phyloP scores from a whole-genome alignment of 164 flowering plant genomes.

The Magnolia changhungtana region DNA sequence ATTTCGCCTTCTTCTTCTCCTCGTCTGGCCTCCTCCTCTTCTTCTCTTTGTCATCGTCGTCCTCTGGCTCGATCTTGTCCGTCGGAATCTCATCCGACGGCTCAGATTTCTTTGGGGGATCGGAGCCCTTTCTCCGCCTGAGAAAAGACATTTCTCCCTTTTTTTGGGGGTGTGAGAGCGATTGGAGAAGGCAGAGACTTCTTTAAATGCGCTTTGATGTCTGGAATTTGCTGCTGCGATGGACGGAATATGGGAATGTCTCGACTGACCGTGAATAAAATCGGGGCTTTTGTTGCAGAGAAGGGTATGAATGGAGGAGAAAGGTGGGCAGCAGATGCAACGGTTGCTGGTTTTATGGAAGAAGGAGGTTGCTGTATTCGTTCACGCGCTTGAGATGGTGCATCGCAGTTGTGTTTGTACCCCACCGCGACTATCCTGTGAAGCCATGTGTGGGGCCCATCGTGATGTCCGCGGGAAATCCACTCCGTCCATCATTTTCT shows the following conservation, averaged over 20 bases:
- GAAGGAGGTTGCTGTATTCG: too few species aligned
- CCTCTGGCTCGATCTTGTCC: slow-evolving; percentile 11
- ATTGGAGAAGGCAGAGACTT: background rate
- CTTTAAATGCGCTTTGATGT: background rate
- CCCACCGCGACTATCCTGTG: too few species aligned
- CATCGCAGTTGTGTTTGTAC: too few species aligned
- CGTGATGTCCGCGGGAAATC: too few species aligned
- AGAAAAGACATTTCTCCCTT: slow-evolving; percentile 22
- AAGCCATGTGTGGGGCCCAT: too few species aligned
- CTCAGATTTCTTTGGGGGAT: slow-evolving; percentile 10
- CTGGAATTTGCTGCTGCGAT: background rate
- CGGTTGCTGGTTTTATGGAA: too few species aligned
- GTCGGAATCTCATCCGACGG: slow-evolving; percentile 4
- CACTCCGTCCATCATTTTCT: too few species aligned
- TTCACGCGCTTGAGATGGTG: too few species aligned
- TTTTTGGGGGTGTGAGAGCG: background rate
- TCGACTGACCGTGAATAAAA: background rate
- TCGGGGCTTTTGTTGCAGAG: too few species aligned
- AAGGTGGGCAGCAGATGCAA: too few species aligned
- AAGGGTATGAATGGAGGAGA: too few species aligned
- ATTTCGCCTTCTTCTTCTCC: slow-evolving; percentile 14
- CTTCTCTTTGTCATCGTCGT: slow-evolving; percentile 1
- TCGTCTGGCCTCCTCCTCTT: background rate
- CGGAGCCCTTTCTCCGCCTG: slow-evolving; percentile 38
- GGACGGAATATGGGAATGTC: background rate